phyloP scores from a whole-genome alignment of 495 filamentous ascomycete species.

The Penicillium desertorum region DNA sequence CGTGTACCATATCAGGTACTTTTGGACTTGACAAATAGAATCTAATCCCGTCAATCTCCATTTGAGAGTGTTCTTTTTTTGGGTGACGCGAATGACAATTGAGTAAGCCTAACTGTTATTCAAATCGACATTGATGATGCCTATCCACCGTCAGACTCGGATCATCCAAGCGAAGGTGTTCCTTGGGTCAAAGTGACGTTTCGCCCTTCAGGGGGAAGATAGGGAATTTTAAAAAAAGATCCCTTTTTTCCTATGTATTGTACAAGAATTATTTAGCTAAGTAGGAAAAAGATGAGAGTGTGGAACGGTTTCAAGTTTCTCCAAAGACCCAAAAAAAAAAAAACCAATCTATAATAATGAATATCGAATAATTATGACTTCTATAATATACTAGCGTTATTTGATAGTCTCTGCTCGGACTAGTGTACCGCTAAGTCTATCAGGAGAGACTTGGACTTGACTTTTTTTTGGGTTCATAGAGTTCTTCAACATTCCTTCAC shows the following conservation, averaged over 20 bases:
- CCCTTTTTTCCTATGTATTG: neutral
- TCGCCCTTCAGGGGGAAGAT: conserved; percentile 13
- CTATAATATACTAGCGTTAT: neutral
- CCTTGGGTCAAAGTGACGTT: conserved; percentile 9
- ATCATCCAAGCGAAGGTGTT: conserved; percentile 2
- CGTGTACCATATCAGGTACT: neutral
- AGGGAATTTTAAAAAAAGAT: neutral
- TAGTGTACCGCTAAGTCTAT: conserved; percentile 19
- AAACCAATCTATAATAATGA: neutral
- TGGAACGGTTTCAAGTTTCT: neutral
- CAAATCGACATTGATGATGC: conserved; percentile 10
- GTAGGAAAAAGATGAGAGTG: neutral
- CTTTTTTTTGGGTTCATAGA: neutral
- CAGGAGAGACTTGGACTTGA: conserved; percentile 8
- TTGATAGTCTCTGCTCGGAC: conserved; percentile 13
- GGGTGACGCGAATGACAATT: conserved; percentile 7
- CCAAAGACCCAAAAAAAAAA: no score
- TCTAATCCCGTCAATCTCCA: neutral
- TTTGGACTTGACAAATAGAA: neutral
- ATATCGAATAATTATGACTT: neutral
- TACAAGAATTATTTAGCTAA: neutral
- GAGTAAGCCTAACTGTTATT: conserved; percentile 4
- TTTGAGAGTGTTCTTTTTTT: no score
- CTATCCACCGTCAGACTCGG: conserved; percentile 10
- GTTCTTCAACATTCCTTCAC: neutral